Base-by-base conservation (phyloP, 1,139 yeast genomes). In the Kodamaea suecica region DNA sequence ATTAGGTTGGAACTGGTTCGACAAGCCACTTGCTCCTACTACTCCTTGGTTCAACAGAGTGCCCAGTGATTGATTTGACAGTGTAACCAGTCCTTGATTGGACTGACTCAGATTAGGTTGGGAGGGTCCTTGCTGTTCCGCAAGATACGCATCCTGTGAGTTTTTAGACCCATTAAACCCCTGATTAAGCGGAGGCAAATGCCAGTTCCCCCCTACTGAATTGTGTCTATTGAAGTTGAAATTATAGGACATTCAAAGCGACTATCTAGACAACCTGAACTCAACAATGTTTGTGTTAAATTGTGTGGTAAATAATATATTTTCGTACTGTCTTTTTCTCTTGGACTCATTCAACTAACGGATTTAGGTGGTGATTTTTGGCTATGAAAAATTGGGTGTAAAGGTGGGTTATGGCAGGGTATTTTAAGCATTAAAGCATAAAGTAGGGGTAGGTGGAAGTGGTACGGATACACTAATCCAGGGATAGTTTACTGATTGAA, bases 121-220 rank as follows among this genome's bases (percentile, higher is more conserved):
- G 8, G 25, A 10, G 27, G 26, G 40, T 26, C 32, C 28, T 31
- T 43, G 52, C 23, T 42, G 47, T 11, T 38, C 50, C 17, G 36
- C 41, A 28, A 23, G 4, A 14, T 25, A 8, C 15, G 15, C 15
- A 8, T 39, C 27, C 17, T 30, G 36, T n/a, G 16, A 30, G 14
- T 20, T 15, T 11, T 29, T 29, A 12, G 5, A 5, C 7, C 28
- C 34, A 13, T 19, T 30, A 17, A 19, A 55, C 55, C 35, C 31
- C 12, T 31, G 38, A 16, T 47, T 55, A 17, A 57, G 59, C 3
- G 62, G 62, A 12, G 61, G 63, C 38, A 61, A 45, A 39, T 57
- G 66, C 73, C 73, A 67, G 45, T 54, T 64, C 5, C 72, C 72
- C 9, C 73, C 73, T 24, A 66, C 57, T 10, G 72, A 66, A 41